A percentile compares a stretch with the other conserved stretches of the same genome.
Conservation (phyloP, 345 rosid genomes). For the Melaleuca alternifolia region DNA sequence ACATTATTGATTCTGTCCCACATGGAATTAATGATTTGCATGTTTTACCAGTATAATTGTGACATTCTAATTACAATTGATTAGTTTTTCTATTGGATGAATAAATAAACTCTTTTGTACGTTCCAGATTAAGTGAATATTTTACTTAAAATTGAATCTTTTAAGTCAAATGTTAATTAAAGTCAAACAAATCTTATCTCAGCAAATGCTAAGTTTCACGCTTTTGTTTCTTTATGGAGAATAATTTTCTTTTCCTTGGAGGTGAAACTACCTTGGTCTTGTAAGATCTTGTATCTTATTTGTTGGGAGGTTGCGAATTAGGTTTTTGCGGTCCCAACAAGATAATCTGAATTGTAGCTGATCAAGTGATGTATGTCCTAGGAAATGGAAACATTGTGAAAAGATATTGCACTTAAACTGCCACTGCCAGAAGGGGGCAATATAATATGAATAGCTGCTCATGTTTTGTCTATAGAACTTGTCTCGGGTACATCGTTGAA, state of each 20-base stretch:
- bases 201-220: not conserved
- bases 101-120: not conserved
- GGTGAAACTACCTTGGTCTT: not conserved
- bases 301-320: not conserved
- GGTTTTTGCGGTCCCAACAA: not conserved
- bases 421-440: not conserved
- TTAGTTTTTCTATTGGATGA: not conserved
- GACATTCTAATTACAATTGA: not conserved
- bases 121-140: not conserved
- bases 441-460: not conserved
- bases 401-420: not conserved
- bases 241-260: not conserved
- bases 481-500: not conserved
- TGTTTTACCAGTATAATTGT: too few species aligned
- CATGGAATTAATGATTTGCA: too few species aligned
- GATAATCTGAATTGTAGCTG: not conserved
- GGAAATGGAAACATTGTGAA: not conserved
- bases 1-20: too few species aligned
- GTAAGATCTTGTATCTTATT: not conserved
- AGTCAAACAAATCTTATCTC: not conserved
- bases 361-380: not conserved
- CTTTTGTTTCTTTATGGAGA: not conserved
- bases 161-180: not conserved
- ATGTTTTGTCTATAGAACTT: not conserved
- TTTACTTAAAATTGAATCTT: not conserved